A percentile compares a stretch with the other conserved stretches of the same genome.
Conservation (phyloP, 805 yeast genomes). For the Metschnikowia matae region DNA sequence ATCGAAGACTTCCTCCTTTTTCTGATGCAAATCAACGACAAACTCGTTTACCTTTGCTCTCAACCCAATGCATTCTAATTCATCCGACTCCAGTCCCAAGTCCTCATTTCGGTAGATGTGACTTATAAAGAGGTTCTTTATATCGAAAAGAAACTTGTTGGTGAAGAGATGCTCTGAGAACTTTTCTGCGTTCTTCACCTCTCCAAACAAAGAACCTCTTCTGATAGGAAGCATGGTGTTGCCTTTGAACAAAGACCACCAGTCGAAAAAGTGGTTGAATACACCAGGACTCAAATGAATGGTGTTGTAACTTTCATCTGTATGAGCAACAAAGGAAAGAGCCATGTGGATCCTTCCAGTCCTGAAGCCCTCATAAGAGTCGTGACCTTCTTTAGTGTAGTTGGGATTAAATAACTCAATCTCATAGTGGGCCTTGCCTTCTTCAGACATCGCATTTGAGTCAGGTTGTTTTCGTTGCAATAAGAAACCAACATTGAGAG, state of each 20-base stretch:
- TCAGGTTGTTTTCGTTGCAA: constrained; percentile 44
- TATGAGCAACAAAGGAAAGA: constrained; percentile 35
- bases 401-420: constrained; percentile 55
- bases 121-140: constrained; percentile 69
- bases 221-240: constrained; percentile 76
- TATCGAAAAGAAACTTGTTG: constrained; percentile 70
- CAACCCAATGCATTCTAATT: constrained; percentile 63
- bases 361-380: constrained; percentile 40
- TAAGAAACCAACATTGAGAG: constrained; percentile 53
- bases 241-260: constrained; percentile 89
- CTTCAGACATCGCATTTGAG: constrained; percentile 36
- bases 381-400: constrained; percentile 38
- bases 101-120: constrained; percentile 61
- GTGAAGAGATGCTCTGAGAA: constrained; percentile 73
- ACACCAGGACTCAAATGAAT: constrained; percentile 73
- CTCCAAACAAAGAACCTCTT: constrained; percentile 66
- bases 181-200: constrained; percentile 51
- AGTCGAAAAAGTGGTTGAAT: constrained; percentile 62
- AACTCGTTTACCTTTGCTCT: constrained; percentile 41
- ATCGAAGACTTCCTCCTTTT: constrained; percentile 33
- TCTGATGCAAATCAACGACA: constrained; percentile 38
- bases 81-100: constrained; percentile 31
- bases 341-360: constrained; percentile 40
- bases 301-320: constrained; percentile 52
- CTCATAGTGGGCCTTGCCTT: constrained; percentile 58